Percentiles rank a stretch among this genome's conserved stretches.
phyloP scores from a whole-genome alignment of 2,329 filamentous ascomycete species.

The Didymella sp. region DNA sequence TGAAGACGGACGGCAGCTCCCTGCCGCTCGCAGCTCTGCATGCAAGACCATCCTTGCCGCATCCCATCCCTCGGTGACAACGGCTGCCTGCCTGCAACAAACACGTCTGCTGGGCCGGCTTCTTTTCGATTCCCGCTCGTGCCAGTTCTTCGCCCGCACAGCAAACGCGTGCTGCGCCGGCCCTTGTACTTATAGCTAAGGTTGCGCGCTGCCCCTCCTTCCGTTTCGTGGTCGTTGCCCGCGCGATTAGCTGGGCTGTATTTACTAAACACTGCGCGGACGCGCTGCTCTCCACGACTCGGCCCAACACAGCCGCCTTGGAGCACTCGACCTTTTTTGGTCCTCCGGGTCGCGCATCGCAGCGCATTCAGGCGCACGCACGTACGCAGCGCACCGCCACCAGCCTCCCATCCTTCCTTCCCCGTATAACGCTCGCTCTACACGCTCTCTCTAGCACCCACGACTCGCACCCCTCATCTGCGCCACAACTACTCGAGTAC shows the following conservation, averaged over 20 bases:
- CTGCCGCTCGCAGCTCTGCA: conserved; percentile 5
- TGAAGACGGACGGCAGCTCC: neutral
- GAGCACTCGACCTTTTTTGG: neutral
- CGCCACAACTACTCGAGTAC: neutral
- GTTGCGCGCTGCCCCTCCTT: conserved; percentile 10
- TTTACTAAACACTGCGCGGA: conserved; percentile 23
- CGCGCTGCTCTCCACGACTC: neutral
- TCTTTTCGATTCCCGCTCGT: neutral
- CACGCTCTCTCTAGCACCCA: neutral
- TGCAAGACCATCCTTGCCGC: conserved; percentile 20
- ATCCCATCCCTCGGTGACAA: conserved; percentile 27
- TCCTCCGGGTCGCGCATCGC: neutral
- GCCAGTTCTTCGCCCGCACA: neutral
- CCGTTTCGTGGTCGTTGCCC: conserved; percentile 9
- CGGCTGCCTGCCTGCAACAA: conserved; percentile 18
- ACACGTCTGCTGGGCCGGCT: conserved; percentile 5
- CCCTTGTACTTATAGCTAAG: neutral
- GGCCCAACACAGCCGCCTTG: conserved; percentile 1
- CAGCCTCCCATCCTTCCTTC: neutral
- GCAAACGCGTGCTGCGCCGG: neutral
- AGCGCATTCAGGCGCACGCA: neutral
- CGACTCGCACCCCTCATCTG: neutral
- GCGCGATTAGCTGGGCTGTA: conserved; percentile 19
- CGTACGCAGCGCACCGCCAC: neutral
- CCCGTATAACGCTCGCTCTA: neutral